Evolutionary conservation across 441 rosid genomes (phyloP), one percentile per base, ranked within the genome.

Genomic region (Populus tomentosa): DNA sequence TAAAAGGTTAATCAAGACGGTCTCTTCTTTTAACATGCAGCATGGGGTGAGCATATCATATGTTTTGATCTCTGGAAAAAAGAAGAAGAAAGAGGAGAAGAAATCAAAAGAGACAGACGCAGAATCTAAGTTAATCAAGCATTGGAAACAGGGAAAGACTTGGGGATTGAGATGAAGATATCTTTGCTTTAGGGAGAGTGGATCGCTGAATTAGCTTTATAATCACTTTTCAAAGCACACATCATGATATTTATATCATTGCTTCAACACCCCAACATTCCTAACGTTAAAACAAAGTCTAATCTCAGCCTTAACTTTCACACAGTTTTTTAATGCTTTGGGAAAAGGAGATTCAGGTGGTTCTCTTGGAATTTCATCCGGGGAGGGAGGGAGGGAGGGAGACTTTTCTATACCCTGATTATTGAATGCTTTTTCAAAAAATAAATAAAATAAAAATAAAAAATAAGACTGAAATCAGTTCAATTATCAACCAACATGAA

Each of bases 71-170:
- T 71, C 62, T 72, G 28, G 71, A 74, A 72, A 70, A 79, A 85
- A 82, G 80, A 35, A 2, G 4, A 30, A 30, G 32, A 30, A 30
- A 30, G 32, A 30, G 32, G 32, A 30, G 32, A 30, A 30, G 32
- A 30, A 30, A 30, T 26, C 33, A 18, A 68, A 82, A 33, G 68
- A 42, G 10, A 6, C 28, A 59, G 36, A 30, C 7, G 71, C 32
- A 18, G 69, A 73, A 40, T 13, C 46, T n/a, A 63, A 66, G 76
- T 30, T 67, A 84, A 85, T 80, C 81, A 82, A 84, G 78, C 87
- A 82, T 90, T 80, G 89, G 94, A 83, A 88, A 83, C 64, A 75
- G 88, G 79, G 86, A 90, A 88, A 87, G 89, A 38, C 74, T 81
- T 81, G 76, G 83, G 84, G 84, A 72, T 81, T 79, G 84, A 82